Conservation (phyloP, 129 eudicot species). For the Escallonia rubra region DNA sequence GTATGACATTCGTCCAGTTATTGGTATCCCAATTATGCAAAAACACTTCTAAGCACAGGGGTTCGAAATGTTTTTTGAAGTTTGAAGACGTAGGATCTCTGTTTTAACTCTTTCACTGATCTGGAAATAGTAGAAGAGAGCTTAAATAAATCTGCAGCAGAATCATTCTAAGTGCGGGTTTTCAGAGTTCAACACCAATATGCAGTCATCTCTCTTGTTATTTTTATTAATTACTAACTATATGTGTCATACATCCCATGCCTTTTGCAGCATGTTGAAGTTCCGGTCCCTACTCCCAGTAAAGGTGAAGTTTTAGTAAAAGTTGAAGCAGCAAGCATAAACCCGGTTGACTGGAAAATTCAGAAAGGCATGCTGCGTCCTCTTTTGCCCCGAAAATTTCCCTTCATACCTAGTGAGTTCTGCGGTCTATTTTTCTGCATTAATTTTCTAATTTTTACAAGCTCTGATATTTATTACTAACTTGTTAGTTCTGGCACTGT, state of each 20-base stretch:
- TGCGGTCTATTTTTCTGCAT: not conserved
- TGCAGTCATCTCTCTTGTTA: not conserved
- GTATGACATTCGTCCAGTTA: too few relatives aligned
- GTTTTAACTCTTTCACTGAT: not conserved
- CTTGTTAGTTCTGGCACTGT: too few relatives aligned
- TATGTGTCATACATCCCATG: not conserved
- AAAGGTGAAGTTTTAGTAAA: constrained; percentile 51
- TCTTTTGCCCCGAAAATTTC: constrained; percentile 54
- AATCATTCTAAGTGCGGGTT: not conserved
- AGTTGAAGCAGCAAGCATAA: constrained; percentile 49
- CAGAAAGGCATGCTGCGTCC: constrained; percentile 78
- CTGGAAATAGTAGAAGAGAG: not conserved
- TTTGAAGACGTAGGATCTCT: too few relatives aligned
- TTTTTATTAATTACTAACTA: too few relatives aligned
- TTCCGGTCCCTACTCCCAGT: constrained; percentile 49
- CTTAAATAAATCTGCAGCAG: not conserved
- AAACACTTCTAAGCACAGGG: too few relatives aligned
- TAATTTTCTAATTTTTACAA: too few relatives aligned
- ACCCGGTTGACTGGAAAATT: constrained; percentile 64
- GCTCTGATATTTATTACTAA: too few relatives aligned
- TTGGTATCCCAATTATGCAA: too few relatives aligned
- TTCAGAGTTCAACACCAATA: not conserved
- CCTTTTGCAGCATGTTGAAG: constrained; percentile 52
- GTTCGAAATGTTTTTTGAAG: too few relatives aligned
- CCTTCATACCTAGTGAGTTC: constrained; percentile 59